Percentiles rank a stretch among this genome's conserved stretches.
phyloP scores from a whole-genome alignment of 768 basidiomycete genomes.

The Boletus subcaerulescens region DNA sequence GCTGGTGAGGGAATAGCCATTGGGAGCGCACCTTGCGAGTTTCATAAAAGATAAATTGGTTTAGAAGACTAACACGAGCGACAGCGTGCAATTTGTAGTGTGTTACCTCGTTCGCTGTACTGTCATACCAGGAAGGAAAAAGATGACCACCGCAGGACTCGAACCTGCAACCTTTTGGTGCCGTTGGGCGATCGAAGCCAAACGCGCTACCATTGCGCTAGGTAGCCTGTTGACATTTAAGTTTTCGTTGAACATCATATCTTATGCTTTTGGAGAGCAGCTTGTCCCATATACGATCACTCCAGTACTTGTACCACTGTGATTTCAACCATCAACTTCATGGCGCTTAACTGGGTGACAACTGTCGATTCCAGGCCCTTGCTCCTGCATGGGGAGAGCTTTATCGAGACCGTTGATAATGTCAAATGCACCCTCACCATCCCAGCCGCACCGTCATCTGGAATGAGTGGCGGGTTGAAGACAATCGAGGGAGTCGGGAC shows the following conservation, averaged over 20 bases:
- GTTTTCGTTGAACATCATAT: neutral
- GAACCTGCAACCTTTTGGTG: slow-evolving; percentile 96
- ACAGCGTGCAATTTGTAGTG: neutral
- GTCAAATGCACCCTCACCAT: slow-evolving; percentile 58
- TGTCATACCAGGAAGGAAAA: slow-evolving; percentile 5
- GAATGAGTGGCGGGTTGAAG: slow-evolving; percentile 53
- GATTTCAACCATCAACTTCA: slow-evolving; percentile 25
- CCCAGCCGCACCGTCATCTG: slow-evolving; percentile 52
- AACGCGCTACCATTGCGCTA: slow-evolving; percentile 96
- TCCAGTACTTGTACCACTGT: neutral
- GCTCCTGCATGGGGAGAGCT: slow-evolving; percentile 61
- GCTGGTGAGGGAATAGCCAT: slow-evolving; percentile 53
- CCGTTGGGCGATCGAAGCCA: slow-evolving; percentile 79
- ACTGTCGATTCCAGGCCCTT: slow-evolving; percentile 54
- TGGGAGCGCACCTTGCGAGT: slow-evolving; percentile 61
- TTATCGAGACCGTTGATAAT: slow-evolving; percentile 54
- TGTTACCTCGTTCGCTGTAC: neutral
- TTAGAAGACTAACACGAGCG: slow-evolving; percentile 4
- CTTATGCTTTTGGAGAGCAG: neutral
- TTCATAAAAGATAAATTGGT: slow-evolving; percentile 37
- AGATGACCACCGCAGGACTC: slow-evolving; percentile 88
- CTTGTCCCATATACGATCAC: neutral
- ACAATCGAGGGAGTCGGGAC: slow-evolving; percentile 59
- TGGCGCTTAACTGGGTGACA: slow-evolving; percentile 83
- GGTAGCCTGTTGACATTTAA: slow-evolving; percentile 46